A percentile compares a stretch with the other conserved stretches of the same genome.
These are phyloP conservation scores for Trichoderma virens DNA, from an alignment of 495 filamentous ascomycete genomes.

Conservation along the genomic window DNA sequence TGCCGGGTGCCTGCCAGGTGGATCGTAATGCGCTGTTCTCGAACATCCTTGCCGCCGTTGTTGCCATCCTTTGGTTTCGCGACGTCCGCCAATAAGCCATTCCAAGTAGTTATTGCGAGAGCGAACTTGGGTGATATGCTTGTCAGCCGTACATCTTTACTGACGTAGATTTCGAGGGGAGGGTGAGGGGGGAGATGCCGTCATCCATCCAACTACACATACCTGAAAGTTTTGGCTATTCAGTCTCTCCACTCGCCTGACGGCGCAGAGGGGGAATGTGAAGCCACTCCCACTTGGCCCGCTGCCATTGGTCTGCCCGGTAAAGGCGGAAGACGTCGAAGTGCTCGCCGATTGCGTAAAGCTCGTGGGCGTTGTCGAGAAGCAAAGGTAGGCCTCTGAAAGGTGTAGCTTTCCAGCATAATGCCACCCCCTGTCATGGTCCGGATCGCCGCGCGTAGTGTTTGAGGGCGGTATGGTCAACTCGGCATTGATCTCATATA, in stretches of 20 bases:
- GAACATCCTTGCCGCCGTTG: constrained; percentile 44
- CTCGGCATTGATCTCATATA: constrained; percentile 94
- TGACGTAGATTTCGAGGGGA: too few species aligned
- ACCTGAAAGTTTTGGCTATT: constrained; percentile 77
- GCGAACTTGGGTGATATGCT: constrained; percentile 53
- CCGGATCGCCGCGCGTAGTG: constrained; percentile 51
- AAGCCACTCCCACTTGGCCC: constrained; percentile 96
- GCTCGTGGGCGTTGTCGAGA: constrained; percentile 86
- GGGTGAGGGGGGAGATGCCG: neutral
- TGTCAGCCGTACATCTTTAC: neutral
- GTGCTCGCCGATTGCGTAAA: constrained; percentile 71
- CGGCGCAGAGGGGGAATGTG: constrained; percentile 85
- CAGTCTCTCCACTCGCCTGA: constrained; percentile 83
- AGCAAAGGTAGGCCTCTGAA: constrained; percentile 90
- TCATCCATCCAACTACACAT: constrained; percentile 15
- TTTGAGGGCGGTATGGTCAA: constrained; percentile 69
- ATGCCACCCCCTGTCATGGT: constrained; percentile 63
- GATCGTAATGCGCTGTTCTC: constrained; percentile 76
- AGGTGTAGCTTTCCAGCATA: constrained; percentile 92
- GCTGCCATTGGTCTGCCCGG: constrained; percentile 80
- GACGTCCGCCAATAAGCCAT: constrained; percentile 55
- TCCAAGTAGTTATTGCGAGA: constrained; percentile 92
- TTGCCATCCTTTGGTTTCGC: constrained; percentile 32
- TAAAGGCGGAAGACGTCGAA: constrained; percentile 68
- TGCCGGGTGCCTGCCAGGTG: constrained; percentile 82